phyloP scores from a whole-genome alignment of 768 basidiomycete genomes.

The Calocera cornea region DNA sequence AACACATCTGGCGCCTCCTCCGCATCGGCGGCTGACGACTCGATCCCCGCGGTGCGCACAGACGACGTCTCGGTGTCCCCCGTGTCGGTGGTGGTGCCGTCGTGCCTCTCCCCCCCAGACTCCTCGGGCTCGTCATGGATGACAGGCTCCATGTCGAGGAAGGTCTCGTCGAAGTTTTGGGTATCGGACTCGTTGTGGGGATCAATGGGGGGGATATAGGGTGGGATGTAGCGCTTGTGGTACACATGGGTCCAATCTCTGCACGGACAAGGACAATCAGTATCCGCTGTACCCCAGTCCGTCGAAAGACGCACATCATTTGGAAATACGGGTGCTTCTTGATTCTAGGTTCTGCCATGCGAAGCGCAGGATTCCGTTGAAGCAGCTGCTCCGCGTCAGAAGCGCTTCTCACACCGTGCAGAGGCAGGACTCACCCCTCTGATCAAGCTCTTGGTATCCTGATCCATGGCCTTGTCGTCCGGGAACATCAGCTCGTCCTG shows the following conservation, averaged over 20 bases:
- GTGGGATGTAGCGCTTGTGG: conserved; percentile 88
- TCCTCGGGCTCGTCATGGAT: conserved; percentile 50
- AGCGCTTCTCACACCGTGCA: neutral
- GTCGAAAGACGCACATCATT: conserved; percentile 55
- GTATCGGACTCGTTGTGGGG: conserved; percentile 87
- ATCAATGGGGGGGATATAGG: conserved; percentile 85
- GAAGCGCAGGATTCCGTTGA: conserved; percentile 79
- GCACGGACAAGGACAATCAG: conserved; percentile 14
- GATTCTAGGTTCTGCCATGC: conserved; percentile 86
- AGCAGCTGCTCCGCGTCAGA: conserved; percentile 45
- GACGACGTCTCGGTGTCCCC: conserved; percentile 26
- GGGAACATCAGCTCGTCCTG: conserved; percentile 85
- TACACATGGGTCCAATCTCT: conserved; percentile 92
- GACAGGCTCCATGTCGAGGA: conserved; percentile 88
- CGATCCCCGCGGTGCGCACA: conserved; percentile 2
- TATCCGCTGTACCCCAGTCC: conserved; percentile 10
- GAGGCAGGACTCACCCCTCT: conserved; percentile 55
- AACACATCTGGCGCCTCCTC: conserved; percentile 59
- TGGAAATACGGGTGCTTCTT: conserved; percentile 92
- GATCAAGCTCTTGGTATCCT: conserved; percentile 88
- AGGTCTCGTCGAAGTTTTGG: conserved; percentile 94
- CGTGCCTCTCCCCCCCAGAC: conserved; percentile 17
- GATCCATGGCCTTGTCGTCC: conserved; percentile 82
- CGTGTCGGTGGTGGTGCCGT: conserved; percentile 21
- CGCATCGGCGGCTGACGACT: conserved; percentile 10